Evolutionary conservation across 345 rosid genomes (phyloP).

Genomic region (Rhizophora apiculata): DNA sequence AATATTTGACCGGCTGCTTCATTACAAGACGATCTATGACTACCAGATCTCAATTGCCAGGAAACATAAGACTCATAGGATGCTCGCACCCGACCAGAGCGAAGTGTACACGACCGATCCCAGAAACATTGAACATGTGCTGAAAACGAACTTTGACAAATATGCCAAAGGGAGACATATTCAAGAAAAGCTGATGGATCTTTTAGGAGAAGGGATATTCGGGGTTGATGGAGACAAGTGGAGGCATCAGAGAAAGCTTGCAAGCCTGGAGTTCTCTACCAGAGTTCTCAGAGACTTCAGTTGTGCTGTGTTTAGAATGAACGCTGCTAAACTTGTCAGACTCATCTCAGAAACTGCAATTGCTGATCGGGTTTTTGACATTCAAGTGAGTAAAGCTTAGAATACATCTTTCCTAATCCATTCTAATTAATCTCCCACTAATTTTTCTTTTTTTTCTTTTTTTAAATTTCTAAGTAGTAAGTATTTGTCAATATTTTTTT

Average conservation of each 20-base stretch:
- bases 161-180: constrained; percentile 41
- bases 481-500: too few species aligned
- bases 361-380: constrained; percentile 40
- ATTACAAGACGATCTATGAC: constrained; percentile 46
- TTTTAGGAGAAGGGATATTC: constrained; percentile 67
- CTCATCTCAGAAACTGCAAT: constrained; percentile 31
- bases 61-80: constrained; percentile 41
- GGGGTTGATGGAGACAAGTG: constrained; percentile 65
- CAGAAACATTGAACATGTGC: constrained; percentile 54
- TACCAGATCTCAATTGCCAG: constrained; percentile 42
- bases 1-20: constrained; percentile 34
- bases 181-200: constrained; percentile 28
- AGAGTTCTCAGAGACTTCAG: constrained; percentile 61
- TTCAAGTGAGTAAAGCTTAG: constrained; percentile 42
- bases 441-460: too few species aligned
- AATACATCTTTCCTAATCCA: too few species aligned
- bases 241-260: constrained; percentile 70
- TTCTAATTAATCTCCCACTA: too few species aligned
- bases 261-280: constrained; percentile 60
- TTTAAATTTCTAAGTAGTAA: too few species aligned
- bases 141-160: constrained; percentile 45
- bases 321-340: constrained; percentile 40
- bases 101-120: constrained; percentile 51
- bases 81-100: constrained; percentile 39
- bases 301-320: constrained; percentile 48